Percentiles rank a stretch among this genome's conserved stretches.
Conservation (phyloP, 306 rosid genomes). For the Begonia loranthoides region DNA sequence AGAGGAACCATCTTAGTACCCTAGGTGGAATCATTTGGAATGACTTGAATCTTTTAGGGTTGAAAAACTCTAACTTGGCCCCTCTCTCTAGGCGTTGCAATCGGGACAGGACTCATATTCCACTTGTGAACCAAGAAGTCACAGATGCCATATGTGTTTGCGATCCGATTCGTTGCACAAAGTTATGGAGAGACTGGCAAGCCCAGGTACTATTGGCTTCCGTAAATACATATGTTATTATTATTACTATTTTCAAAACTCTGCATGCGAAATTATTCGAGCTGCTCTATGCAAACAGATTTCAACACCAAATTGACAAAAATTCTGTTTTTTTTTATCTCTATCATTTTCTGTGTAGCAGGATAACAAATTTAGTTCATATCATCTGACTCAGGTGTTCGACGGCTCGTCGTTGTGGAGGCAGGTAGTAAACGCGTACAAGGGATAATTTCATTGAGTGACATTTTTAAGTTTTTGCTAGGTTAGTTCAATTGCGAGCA, state of each 20-base stretch:
- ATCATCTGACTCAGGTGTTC: slow-evolving; percentile 37
- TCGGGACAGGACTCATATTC: slow-evolving; percentile 63
- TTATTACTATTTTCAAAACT: too few relatives aligned
- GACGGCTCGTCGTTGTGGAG: slow-evolving; percentile 88
- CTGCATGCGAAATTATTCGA: too few relatives aligned
- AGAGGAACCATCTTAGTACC: not conserved
- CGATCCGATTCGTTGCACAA: slow-evolving; percentile 83
- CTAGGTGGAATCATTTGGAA: not conserved
- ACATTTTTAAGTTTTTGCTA: slow-evolving; percentile 81
- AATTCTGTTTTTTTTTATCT: too few relatives aligned
- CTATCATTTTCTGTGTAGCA: too few relatives aligned
- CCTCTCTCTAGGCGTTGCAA: slow-evolving; percentile 67
- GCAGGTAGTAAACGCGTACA: slow-evolving; percentile 97
- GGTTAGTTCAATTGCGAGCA: slow-evolving; percentile 27
- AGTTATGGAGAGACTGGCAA: slow-evolving; percentile 94
- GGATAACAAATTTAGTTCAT: too few relatives aligned
- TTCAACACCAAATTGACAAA: too few relatives aligned
- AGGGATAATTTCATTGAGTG: slow-evolving; percentile 77
- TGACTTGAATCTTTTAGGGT: not conserved
- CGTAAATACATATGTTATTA: too few relatives aligned
- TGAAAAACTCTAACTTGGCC: not conserved
- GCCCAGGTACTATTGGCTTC: slow-evolving; percentile 53
- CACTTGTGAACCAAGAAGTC: slow-evolving; percentile 66
- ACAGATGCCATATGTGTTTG: slow-evolving; percentile 96
- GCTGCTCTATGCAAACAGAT: too few relatives aligned